These are phyloP conservation scores for Groenewaldozyma auringiensis DNA, from an alignment of 1,139 yeast species.

Conservation along the genomic window DNA sequence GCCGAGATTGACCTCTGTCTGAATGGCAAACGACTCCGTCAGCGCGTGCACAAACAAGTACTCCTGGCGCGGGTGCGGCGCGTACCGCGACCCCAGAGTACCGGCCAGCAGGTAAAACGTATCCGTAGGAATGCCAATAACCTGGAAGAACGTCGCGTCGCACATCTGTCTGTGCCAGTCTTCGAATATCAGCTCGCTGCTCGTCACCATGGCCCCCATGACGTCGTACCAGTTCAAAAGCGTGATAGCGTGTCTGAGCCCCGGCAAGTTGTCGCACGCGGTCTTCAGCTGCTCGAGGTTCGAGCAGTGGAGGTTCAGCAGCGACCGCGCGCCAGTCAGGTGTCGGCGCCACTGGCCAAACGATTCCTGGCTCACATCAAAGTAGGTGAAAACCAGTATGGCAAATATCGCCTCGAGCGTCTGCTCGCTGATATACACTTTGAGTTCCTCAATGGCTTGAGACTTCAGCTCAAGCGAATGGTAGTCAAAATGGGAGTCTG, in stretches of 20 bases:
- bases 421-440: conserved; percentile 15
- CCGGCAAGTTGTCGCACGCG: conserved; percentile 15
- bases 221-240: conserved; percentile 21
- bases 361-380: conserved; percentile 20
- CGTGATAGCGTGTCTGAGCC: conserved; percentile 19
- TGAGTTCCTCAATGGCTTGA: conserved; percentile 17
- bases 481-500: conserved; percentile 4
- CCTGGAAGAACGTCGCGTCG: conserved; percentile 16
- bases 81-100: neutral
- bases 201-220: conserved; percentile 16
- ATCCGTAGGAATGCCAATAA: conserved; percentile 17
- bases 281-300: conserved; percentile 10
- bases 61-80: neutral
- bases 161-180: conserved; percentile 20
- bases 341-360: conserved; percentile 19
- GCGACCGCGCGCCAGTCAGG: conserved; percentile 17
- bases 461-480: conserved; percentile 14
- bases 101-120: conserved; percentile 1
- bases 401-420: conserved; percentile 20
- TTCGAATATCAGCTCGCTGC: conserved; percentile 16
- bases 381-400: conserved; percentile 18
- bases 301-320: conserved; percentile 18
- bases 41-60: neutral
- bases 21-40: neutral
- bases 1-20: neutral